A percentile compares a stretch with the other conserved stretches of the same genome.
These are phyloP conservation scores for Cadophora sp. DNA, from an alignment of 2,329 filamentous ascomycete genomes.

Conservation along the genomic window DNA sequence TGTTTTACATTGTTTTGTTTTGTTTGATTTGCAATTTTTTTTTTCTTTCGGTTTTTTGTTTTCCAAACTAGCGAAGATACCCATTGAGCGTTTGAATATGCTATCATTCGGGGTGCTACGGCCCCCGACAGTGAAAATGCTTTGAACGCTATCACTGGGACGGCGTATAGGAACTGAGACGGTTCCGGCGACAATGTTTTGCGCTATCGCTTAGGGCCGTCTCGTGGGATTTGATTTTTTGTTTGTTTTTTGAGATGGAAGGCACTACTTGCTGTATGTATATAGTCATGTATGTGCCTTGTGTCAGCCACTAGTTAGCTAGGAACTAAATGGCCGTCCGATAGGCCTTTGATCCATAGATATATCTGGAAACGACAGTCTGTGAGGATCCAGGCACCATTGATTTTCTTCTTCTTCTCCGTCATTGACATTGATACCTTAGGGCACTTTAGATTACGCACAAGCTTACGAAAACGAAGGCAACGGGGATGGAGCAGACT, in stretches of 20 bases:
- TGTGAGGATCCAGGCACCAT: too few relatives aligned
- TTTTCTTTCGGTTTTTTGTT: constrained; percentile 25
- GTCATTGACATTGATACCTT: too few relatives aligned
- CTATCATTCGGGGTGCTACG: constrained; percentile 51
- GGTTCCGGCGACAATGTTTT: constrained; percentile 57
- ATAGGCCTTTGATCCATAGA: not conserved
- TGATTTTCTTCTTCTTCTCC: too few relatives aligned
- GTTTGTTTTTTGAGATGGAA: not conserved
- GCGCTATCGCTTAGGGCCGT: constrained; percentile 54
- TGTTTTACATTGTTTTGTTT: not conserved
- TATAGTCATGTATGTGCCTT: not conserved
- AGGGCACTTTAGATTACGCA: too few relatives aligned
- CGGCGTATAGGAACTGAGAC: constrained; percentile 54
- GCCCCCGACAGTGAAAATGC: constrained; percentile 53
- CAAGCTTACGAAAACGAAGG: too few relatives aligned
- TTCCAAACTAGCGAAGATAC: constrained; percentile 56
- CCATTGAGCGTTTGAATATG: constrained; percentile 60
- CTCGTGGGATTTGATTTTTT: constrained; percentile 43
- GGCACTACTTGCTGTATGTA: not conserved
- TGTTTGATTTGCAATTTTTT: constrained; percentile 14
- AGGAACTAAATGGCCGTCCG: not conserved
- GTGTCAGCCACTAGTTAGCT: constrained; percentile 1
- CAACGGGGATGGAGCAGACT: too few relatives aligned
- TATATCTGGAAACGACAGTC: not conserved
- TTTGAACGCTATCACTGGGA: constrained; percentile 55